These are phyloP conservation scores for Gymnopilus dilepis DNA, from an alignment of 768 basidiomycete genomes.

Conservation along the genomic window DNA sequence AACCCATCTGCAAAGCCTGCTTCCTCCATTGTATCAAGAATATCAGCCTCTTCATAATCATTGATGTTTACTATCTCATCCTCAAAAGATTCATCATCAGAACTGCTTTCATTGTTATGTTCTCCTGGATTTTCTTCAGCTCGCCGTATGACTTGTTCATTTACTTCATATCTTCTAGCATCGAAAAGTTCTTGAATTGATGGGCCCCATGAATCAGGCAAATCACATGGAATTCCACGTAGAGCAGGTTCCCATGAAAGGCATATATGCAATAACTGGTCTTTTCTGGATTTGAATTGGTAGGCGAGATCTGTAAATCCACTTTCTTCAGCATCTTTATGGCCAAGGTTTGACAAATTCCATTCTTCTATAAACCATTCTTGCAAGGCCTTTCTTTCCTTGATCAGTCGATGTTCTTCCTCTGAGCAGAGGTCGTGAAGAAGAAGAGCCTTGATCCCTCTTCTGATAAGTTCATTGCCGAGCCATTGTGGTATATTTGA, in stretches of 20 bases:
- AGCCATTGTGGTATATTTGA: conserved; percentile 31
- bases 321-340: not conserved
- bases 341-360: not conserved
- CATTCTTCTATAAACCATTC: not conserved
- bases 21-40: not conserved
- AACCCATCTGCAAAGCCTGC: not conserved
- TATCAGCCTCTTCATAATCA: not conserved
- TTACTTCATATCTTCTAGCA: not conserved
- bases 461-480: conserved; percentile 27
- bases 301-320: not conserved
- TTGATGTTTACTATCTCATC: not conserved
- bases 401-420: conserved; percentile 18
- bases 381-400: not conserved
- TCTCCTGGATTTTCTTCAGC: not conserved
- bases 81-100: not conserved
- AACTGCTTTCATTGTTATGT: not conserved
- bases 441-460: conserved; percentile 36
- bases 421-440: conserved; percentile 32
- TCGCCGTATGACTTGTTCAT: not conserved
- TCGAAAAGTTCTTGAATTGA: not conserved
- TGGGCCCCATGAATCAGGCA: not conserved
- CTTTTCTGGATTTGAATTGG: not conserved
- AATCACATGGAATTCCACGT: not conserved
- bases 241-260: not conserved
- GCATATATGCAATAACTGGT: not conserved